Conservation (phyloP, 1,284 basidiomycete genomes). For the Leccinum ponderosum region DNA sequence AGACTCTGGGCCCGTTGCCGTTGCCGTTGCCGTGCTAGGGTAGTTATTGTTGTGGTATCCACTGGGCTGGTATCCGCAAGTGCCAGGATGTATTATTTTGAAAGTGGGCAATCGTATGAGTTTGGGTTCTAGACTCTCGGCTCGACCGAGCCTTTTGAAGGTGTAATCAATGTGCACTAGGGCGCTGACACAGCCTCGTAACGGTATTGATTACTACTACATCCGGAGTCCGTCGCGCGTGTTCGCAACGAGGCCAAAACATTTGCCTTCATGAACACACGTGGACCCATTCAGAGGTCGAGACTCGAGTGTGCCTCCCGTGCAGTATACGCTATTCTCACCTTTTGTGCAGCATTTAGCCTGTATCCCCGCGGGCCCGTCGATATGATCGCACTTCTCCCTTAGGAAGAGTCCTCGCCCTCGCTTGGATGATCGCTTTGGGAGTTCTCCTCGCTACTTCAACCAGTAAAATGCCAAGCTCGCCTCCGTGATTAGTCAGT, state of each 20-base stretch:
- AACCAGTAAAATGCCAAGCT: neutral
- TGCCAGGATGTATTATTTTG: neutral
- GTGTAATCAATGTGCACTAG: neutral
- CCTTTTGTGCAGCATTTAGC: conserved; percentile 1
- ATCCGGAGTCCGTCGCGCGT: conserved; percentile 12
- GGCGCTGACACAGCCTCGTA: conserved; percentile 6
- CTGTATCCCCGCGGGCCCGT: conserved; percentile 4
- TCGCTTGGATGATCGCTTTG: neutral
- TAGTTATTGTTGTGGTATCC: neutral
- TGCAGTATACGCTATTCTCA: neutral
- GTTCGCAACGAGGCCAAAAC: conserved; percentile 17
- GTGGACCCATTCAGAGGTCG: neutral
- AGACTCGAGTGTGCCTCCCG: neutral
- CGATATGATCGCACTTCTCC: neutral
- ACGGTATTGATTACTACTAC: neutral
- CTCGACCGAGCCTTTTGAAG: neutral
- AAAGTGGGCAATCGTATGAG: neutral
- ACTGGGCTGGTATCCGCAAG: neutral
- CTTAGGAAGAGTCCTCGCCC: neutral
- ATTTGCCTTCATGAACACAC: neutral
- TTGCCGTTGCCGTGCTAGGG: neutral
- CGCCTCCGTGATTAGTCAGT: neutral
- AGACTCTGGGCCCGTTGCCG: neutral
- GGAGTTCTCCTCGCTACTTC: neutral
- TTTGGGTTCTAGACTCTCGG: neutral